Conservation (phyloP, 2,329 filamentous ascomycete species). For the Cytospora chrysosperma region DNA sequence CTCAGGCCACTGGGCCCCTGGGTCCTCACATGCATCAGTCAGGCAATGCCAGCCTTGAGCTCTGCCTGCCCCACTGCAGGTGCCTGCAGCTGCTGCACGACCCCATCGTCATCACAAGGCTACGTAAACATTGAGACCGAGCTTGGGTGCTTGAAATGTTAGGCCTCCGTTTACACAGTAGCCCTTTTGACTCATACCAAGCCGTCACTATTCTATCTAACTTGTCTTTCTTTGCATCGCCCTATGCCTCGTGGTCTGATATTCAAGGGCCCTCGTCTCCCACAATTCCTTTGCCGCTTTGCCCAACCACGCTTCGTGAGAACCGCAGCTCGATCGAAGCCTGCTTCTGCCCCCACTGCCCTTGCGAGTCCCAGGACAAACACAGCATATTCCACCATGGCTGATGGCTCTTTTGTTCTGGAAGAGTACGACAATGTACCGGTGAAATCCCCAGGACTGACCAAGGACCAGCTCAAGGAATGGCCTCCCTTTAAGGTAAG, state of each 20-base stretch:
- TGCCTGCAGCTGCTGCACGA: background rate
- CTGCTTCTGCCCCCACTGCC: background rate
- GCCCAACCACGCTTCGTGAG: background rate
- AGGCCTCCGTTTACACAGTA: background rate
- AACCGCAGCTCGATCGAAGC: background rate
- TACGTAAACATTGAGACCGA: too few species aligned
- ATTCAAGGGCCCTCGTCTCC: background rate
- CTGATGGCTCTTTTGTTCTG: slow-evolving; percentile 36
- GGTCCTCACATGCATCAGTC: too few species aligned
- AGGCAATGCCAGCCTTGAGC: background rate
- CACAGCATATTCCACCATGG: background rate
- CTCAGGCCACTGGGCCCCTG: too few species aligned
- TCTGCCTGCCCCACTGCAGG: background rate
- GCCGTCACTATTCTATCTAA: background rate
- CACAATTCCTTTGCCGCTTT: background rate
- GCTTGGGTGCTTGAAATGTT: too few species aligned
- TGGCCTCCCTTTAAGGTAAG: slow-evolving; percentile 53
- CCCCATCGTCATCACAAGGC: too few species aligned
- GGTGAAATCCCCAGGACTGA: slow-evolving; percentile 46
- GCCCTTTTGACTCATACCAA: background rate
- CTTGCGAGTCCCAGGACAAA: too few species aligned
- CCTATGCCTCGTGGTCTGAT: background rate
- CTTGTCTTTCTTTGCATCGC: background rate
- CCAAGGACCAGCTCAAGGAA: slow-evolving; percentile 42
- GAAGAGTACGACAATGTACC: slow-evolving; percentile 37